Conservation (phyloP, 139 green algal genomes). For the Mesotaenium endlicherianum region DNA sequence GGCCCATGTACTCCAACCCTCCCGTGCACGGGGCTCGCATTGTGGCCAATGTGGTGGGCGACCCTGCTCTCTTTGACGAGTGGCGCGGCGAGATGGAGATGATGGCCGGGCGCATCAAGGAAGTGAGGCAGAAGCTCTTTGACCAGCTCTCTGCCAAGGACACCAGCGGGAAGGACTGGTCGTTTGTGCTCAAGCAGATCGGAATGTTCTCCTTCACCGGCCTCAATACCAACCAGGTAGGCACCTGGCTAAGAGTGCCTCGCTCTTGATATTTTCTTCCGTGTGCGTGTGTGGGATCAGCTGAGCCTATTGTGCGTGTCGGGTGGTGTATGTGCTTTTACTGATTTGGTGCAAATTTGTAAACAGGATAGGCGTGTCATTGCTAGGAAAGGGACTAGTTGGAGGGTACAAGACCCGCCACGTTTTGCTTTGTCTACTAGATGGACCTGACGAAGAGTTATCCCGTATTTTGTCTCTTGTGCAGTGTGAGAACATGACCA, state of each 20-base stretch:
- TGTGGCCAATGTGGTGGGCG: conserved; percentile 73
- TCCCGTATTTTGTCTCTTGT: not conserved
- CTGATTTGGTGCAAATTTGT: not conserved
- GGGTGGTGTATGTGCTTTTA: not conserved
- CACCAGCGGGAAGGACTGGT: conserved; percentile 83
- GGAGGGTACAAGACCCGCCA: not conserved
- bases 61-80: conserved; percentile 72
- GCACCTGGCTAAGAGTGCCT: not conserved
- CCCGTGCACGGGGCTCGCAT: conserved; percentile 89
- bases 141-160: conserved; percentile 65
- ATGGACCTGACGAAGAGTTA: not conserved
- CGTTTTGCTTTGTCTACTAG: not conserved
- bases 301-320: not conserved
- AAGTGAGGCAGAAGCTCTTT: conserved; percentile 76
- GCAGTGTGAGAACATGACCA: conserved; percentile 92
- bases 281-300: not conserved
- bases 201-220: conserved; percentile 97
- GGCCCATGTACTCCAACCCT: conserved; percentile 88
- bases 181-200: conserved; percentile 86
- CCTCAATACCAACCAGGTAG: conserved; percentile 61
- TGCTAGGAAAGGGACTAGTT: not conserved
- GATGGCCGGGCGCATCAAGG: conserved; percentile 93
- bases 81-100: conserved; percentile 93
- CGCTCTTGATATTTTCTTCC: not conserved
- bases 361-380: not conserved